A percentile compares a stretch with the other conserved stretches of the same genome.
Conservation (phyloP, 176 grass and related monocot genomes). For the Eleusine indica region DNA sequence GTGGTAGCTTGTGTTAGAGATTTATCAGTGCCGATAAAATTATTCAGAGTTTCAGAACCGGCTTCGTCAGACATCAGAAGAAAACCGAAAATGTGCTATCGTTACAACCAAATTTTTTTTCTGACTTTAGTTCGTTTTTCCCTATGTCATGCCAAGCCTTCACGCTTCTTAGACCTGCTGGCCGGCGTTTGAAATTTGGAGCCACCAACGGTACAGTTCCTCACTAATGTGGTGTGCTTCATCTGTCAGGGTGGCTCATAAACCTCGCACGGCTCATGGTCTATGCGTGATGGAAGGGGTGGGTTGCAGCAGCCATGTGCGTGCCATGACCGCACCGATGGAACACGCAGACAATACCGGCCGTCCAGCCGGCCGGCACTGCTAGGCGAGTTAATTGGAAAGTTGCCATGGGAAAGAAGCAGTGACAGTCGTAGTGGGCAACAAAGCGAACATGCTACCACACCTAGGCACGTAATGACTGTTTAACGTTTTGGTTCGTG, state of each 20-base stretch:
- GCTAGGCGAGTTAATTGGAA: neutral
- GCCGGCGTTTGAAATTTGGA: slow-evolving; percentile 12
- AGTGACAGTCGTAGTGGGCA: neutral
- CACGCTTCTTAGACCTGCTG: neutral
- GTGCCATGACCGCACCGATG: slow-evolving; percentile 33
- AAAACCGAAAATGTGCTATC: neutral
- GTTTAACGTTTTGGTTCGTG: slow-evolving; percentile 23
- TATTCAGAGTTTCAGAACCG: neutral
- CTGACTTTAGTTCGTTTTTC: neutral
- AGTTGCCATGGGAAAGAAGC: neutral
- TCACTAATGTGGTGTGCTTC: slow-evolving; percentile 54
- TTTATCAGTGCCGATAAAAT: neutral
- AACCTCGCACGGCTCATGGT: slow-evolving; percentile 45
- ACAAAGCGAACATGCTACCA: no score
- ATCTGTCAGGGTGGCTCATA: slow-evolving; percentile 47
- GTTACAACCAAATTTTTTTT: neutral
- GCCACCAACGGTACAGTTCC: slow-evolving; percentile 1
- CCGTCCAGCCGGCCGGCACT: neutral
- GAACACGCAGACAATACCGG: slow-evolving; percentile 17
- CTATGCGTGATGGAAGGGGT: slow-evolving; percentile 30
- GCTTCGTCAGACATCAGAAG: neutral
- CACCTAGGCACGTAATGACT: neutral
- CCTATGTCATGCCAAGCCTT: no score
- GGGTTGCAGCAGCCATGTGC: slow-evolving; percentile 51
- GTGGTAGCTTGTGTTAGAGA: neutral